These are phyloP conservation scores for Phytophthora tentaculata DNA, from an alignment of 352 stramenopile species.

Conservation along the genomic window DNA sequence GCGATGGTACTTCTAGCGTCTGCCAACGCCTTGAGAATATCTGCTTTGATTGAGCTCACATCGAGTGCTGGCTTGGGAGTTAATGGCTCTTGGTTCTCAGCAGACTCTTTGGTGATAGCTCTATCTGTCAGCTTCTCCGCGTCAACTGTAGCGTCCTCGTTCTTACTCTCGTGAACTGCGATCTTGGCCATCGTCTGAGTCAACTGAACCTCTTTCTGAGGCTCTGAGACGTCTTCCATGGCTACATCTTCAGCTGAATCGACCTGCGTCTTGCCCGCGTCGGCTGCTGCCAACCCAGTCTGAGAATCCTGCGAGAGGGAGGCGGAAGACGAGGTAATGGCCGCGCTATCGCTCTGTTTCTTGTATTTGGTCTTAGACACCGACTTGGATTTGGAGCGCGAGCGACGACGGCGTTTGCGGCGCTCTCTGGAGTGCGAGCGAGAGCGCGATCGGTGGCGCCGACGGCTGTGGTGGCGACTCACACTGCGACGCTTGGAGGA, in stretches of 20 bases:
- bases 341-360: conserved; percentile 1
- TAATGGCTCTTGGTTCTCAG: conserved; percentile 10
- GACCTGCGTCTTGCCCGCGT: conserved; percentile 6
- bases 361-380: conserved; percentile 18
- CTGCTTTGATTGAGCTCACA: conserved; percentile 78
- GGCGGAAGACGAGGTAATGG: neutral
- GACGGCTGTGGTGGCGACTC: conserved; percentile 30
- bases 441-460: conserved; percentile 29
- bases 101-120: conserved; percentile 14
- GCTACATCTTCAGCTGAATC: neutral
- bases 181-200: neutral
- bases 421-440: conserved; percentile 35
- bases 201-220: neutral
- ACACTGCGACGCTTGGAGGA: conserved; percentile 31
- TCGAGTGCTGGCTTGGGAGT: conserved; percentile 45
- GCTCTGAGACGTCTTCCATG: conserved; percentile 9
- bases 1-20: conserved; percentile 79
- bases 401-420: conserved; percentile 25
- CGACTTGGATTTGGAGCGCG: conserved; percentile 22
- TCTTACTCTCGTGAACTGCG: conserved; percentile 11
- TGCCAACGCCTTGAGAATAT: conserved; percentile 82
- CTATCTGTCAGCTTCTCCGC: conserved; percentile 14
- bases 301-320: conserved; percentile 16
- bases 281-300: neutral
- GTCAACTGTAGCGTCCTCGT: conserved; percentile 10